Evolutionary conservation across 2,329 filamentous ascomycete genomes (phyloP).

Genomic region (Dryadomyces sulphureus): DNA sequence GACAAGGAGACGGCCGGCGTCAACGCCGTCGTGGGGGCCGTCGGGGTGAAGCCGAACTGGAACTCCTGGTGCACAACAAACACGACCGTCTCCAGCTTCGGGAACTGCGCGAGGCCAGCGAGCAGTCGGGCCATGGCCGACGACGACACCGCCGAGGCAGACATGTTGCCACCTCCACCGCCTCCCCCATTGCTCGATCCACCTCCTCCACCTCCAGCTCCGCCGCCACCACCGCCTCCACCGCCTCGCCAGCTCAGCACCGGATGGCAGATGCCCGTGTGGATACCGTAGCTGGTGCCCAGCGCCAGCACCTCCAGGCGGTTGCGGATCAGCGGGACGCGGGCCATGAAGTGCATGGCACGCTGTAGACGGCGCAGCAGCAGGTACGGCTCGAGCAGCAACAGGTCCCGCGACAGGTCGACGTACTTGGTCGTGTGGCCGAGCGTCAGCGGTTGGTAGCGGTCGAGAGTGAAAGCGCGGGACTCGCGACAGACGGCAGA

Average conservation of each 20-base stretch:
- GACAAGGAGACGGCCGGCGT: background rate
- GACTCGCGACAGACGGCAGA: slow-evolving; percentile 29
- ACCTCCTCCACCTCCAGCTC: too few species aligned
- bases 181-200: background rate
- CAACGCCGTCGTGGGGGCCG: background rate
- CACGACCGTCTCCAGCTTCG: slow-evolving; percentile 24
- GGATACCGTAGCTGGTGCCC: slow-evolving; percentile 29
- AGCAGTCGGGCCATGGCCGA: slow-evolving; percentile 27
- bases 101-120: slow-evolving; percentile 24
- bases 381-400: slow-evolving; percentile 32
- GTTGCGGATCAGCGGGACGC: slow-evolving; percentile 27
- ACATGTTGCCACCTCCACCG: background rate
- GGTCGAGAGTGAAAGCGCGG: slow-evolving; percentile 25
- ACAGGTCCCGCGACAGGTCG: slow-evolving; percentile 28
- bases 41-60: slow-evolving; percentile 23
- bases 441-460: slow-evolving; percentile 28
- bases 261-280: slow-evolving; percentile 29
- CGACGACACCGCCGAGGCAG: background rate
- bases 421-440: slow-evolving; percentile 30
- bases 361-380: slow-evolving; percentile 31
- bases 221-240: slow-evolving; percentile 16
- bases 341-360: slow-evolving; percentile 28
- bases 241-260: slow-evolving; percentile 23
- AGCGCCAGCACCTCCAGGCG: slow-evolving; percentile 25
- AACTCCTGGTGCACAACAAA: slow-evolving; percentile 33